These are phyloP conservation scores for Zostera marina DNA, from an alignment of 116 monocot species.

Conservation along the genomic window DNA sequence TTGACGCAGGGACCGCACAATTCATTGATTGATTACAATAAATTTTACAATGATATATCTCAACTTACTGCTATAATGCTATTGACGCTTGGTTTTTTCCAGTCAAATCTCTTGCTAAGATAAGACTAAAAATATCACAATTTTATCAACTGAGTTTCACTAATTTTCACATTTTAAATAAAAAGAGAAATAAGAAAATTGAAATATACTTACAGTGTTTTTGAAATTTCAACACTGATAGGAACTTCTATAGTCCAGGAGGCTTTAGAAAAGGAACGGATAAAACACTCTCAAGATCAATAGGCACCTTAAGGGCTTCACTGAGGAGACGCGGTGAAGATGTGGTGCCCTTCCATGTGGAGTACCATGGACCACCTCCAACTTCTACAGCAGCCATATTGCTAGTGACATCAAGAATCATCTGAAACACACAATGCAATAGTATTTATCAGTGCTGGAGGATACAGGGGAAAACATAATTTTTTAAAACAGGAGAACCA, in stretches of 20 bases:
- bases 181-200: too few relatives aligned
- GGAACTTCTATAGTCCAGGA: conserved; percentile 49
- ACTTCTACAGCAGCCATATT: conserved; percentile 88
- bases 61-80: too few relatives aligned
- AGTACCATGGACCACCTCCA: conserved; percentile 89
- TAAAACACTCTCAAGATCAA: conserved; percentile 58
- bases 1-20: too few relatives aligned
- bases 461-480: too few relatives aligned
- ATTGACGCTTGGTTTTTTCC: too few relatives aligned
- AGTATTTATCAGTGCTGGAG: background rate
- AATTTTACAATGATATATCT: too few relatives aligned
- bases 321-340: conserved; percentile 31
- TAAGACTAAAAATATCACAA: too few relatives aligned
- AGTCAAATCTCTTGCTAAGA: too few relatives aligned
- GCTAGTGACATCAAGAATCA: conserved; percentile 72
- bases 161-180: too few relatives aligned
- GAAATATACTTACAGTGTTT: too few relatives aligned
- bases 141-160: too few relatives aligned
- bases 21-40: too few relatives aligned
- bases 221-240: background rate
- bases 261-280: conserved; percentile 65
- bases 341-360: conserved; percentile 60
- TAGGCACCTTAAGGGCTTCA: conserved; percentile 29
- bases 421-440: conserved; percentile 21
- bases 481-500: background rate